Evolutionary conservation across 139 green algal genomes (phyloP), one percentile per base, ranked within the genome.

Genomic region (Zygnema cylindricum): DNA sequence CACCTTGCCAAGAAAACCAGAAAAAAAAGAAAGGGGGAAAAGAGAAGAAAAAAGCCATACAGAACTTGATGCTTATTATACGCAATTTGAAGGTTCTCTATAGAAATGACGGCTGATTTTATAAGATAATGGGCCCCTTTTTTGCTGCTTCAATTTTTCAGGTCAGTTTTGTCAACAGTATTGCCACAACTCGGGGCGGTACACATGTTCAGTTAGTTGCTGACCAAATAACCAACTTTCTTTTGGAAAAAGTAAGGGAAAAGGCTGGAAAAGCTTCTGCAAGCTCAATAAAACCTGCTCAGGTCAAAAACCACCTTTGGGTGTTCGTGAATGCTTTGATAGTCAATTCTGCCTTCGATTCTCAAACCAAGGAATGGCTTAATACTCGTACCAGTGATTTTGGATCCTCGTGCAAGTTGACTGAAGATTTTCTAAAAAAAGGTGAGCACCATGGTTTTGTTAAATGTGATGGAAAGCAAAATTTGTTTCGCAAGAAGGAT

Each of bases 331-430:
- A 99, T 92, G 95, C 93, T 25, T 92, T 96, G 82, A 96, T 99
- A 32, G 96, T 98, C 86, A 99, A 99, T 89, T 98, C 98, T 1
- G 95, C 98, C 2, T 99, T 99, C 86, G 98, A 99, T 92, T 98
- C 95, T 0, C 97, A 98, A 95, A 99, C 97, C 43, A 99, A 99
- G 89, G 97, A 99, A 89, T 98, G 94, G 23, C 93, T 99, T 42
- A 99, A 96, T 0, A 95, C 97, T 25, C 93, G 95, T 39, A 88
- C 95, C 1, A 93, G 87, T 78, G 93, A 88, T 87, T 99, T 99
- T 95, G 97, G 98, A 7, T 98, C 96, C 89, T 98, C 97, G 92
- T 98, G 95, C 85, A 93, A 97, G 81, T 90, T 99, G 82, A 85
- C 93, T 0, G 92, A 96, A 42, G 43, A 92, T 23, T 95, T 98